These are phyloP conservation scores for Penicillium verhagenii DNA, from an alignment of 495 filamentous ascomycete genomes.

Conservation along the genomic window DNA sequence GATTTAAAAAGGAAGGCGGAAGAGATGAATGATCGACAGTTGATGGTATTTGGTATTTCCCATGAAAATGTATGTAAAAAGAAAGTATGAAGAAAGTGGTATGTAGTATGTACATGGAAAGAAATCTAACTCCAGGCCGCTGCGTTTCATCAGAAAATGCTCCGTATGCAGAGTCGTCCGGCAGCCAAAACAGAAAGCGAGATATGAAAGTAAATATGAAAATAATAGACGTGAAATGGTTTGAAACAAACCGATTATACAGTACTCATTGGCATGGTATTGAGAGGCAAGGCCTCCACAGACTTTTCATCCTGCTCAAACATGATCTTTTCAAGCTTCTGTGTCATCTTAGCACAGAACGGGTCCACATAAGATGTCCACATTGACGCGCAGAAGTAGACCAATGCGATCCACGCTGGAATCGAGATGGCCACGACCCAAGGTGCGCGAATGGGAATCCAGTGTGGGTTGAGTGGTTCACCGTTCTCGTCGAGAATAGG, in stretches of 20 bases:
- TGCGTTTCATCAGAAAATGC: slow-evolving; percentile 4
- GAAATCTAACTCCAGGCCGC: slow-evolving; percentile 4
- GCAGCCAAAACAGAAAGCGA: not conserved
- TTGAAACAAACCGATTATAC: not conserved
- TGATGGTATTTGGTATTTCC: not conserved
- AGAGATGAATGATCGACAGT: not conserved
- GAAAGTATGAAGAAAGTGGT: not conserved
- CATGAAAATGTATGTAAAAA: not conserved
- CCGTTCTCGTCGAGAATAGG: slow-evolving; percentile 49
- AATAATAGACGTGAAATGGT: no score
- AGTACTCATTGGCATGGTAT: slow-evolving; percentile 29
- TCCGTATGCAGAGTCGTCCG: slow-evolving; percentile 3
- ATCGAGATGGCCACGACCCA: slow-evolving; percentile 50
- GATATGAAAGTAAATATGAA: not conserved
- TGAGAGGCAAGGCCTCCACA: slow-evolving; percentile 35
- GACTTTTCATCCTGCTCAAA: slow-evolving; percentile 54
- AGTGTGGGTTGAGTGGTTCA: slow-evolving; percentile 28
- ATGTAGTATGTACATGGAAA: slow-evolving; percentile 7
- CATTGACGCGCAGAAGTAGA: slow-evolving; percentile 54
- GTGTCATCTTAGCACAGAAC: slow-evolving; percentile 61
- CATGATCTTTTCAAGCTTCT: slow-evolving; percentile 54
- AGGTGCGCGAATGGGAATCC: slow-evolving; percentile 35
- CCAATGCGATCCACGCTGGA: slow-evolving; percentile 54
- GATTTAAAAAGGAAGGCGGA: no score
- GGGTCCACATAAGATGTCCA: slow-evolving; percentile 68